A percentile compares a stretch with the other conserved stretches of the same genome.
Conservation (phyloP, 352 stramenopile genomes). For the Phytophthora cryptogea region DNA sequence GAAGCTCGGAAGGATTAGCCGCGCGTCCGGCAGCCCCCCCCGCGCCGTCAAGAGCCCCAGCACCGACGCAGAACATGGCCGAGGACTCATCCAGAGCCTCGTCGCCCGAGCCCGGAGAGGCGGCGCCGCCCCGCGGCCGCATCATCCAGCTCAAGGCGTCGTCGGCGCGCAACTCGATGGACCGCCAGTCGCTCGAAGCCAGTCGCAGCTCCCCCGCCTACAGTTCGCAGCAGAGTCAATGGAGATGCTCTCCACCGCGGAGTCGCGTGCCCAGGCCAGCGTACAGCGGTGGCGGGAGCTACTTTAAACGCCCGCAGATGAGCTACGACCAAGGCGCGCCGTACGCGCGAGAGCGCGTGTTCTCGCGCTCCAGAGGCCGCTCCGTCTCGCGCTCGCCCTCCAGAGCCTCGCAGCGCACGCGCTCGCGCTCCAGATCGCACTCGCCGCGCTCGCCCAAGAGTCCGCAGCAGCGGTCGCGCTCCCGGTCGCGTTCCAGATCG, state of each 20-base stretch:
- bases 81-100: slow-evolving; percentile 34
- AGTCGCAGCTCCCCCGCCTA: slow-evolving; percentile 13
- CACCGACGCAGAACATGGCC: slow-evolving; percentile 24
- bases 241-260: slow-evolving; percentile 26
- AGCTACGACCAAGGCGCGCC: slow-evolving; percentile 19
- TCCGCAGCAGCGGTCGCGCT: slow-evolving; percentile 40
- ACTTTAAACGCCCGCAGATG: slow-evolving; percentile 38
- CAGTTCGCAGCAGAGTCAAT: slow-evolving; percentile 14
- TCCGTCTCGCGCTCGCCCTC: slow-evolving; percentile 64
- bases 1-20: slow-evolving; percentile 8
- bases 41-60: not conserved
- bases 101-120: slow-evolving; percentile 31
- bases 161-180: slow-evolving; percentile 5
- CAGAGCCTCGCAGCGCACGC: slow-evolving; percentile 30
- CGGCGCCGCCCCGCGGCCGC: slow-evolving; percentile 12
- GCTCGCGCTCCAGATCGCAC: slow-evolving; percentile 31
- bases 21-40: not conserved
- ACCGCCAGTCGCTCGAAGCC: slow-evolving; percentile 27
- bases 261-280: slow-evolving; percentile 20
- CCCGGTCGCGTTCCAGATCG: slow-evolving; percentile 62
- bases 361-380: slow-evolving; percentile 45
- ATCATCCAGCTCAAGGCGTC: slow-evolving; percentile 34
- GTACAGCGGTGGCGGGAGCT: slow-evolving; percentile 25
- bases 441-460: slow-evolving; percentile 25
- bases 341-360: slow-evolving; percentile 41